Base-by-base conservation (phyloP, 2,329 filamentous ascomycete genomes). In the Colletotrichum filicis region DNA sequence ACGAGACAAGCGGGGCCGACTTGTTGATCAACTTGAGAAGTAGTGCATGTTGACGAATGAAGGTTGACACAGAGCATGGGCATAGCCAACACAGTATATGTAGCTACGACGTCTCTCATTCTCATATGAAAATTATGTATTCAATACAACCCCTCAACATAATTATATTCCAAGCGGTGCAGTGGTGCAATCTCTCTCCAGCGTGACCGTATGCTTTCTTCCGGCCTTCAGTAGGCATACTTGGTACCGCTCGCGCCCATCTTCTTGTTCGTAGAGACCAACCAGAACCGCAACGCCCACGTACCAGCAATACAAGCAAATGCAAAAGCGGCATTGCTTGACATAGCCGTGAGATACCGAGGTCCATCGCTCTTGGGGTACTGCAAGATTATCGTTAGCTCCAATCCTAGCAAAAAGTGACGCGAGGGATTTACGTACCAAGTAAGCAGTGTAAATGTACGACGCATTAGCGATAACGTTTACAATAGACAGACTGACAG, bases 381-480 rank as follows among this genome's bases (percentile, higher is more conserved):
- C 57, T 59, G 32, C 12, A 42, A 59, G 19, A 30, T 12, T 12
- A 42, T 8, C 2, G 32, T 59, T 24, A 58, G 30, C 7, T 16
- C 6, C 9, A 14, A 14, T 1, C 9, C 12, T 1, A 2, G 26
- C 3, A 22, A 5, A 14, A 5, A 6, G 9, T 1, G 16, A 42
- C 2, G 37, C 5, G 16, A 6, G 7, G 0, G 5, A 3, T 42
- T 9, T 3, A 35, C 56, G 32, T 58, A 58, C 56, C 5, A 87
- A 76, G 67, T 86, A 86, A 1, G 85, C 82, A 1, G 84, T 86
- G 79, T 84, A 87, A 26, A 87, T 83, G 73, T 86, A 86, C 0
- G 81, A 83, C 0, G 81, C 82, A 53, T 86, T 86, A 32, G 82
- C 83, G 9, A 85, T 73, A 0, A 85, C 83, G 32, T 85, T 87